Evolutionary conservation across 2,329 filamentous ascomycete genomes (phyloP).

Genomic region (Colletotrichum incanum): DNA sequence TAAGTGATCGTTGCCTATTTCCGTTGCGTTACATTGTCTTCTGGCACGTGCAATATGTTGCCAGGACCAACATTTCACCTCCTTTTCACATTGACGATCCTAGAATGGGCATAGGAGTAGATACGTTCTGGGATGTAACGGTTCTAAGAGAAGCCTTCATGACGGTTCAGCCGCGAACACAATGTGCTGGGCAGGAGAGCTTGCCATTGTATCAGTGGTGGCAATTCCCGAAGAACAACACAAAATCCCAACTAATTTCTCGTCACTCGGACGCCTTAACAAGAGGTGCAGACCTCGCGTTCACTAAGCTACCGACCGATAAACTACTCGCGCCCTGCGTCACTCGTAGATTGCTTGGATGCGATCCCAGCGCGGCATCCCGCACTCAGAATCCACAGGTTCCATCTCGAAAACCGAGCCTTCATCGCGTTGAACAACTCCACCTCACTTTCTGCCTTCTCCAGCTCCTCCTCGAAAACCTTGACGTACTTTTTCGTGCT

Average conservation of each 20-base stretch:
- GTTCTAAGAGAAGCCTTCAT: no score
- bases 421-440: not conserved
- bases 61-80: no score
- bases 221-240: not conserved
- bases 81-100: no score
- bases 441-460: constrained; percentile 11
- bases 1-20: no score
- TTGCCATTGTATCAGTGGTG: not conserved
- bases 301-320: not conserved
- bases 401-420: not conserved
- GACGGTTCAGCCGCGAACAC: not conserved
- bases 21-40: no score
- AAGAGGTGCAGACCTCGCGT: not conserved
- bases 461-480: constrained; percentile 17
- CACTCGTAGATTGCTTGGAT: not conserved
- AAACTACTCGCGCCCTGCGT: not conserved
- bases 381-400: not conserved
- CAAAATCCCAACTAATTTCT: not conserved
- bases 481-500: constrained; percentile 7
- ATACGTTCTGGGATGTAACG: no score
- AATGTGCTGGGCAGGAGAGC: not conserved
- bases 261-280: not conserved
- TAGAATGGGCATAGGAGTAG: no score
- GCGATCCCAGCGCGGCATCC: not conserved
- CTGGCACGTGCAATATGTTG: no score